These are phyloP conservation scores for Nyssa sinensis DNA, from an alignment of 148 eudicot species.

Conservation along the genomic window DNA sequence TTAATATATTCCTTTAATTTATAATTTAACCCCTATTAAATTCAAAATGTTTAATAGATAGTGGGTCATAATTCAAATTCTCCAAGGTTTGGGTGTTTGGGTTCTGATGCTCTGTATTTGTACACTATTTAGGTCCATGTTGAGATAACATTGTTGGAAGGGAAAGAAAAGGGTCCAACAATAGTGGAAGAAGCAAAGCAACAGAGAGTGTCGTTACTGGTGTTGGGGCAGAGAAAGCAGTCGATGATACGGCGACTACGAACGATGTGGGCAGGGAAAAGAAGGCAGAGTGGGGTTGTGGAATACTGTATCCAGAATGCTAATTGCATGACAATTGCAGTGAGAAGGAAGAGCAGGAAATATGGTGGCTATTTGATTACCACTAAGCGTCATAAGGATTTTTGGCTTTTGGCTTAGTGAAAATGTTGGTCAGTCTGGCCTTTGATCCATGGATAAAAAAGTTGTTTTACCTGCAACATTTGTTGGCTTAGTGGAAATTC, in stretches of 20 bases:
- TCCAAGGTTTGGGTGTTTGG: background rate
- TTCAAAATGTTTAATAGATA: too few relatives aligned
- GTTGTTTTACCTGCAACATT: background rate
- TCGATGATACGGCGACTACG: constrained; percentile 57
- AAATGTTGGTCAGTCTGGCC: background rate
- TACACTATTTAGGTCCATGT: constrained; percentile 52
- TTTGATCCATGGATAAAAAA: background rate
- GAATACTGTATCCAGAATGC: constrained; percentile 86
- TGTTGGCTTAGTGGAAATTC: background rate
- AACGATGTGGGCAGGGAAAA: constrained; percentile 47
- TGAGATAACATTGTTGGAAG: constrained; percentile 46
- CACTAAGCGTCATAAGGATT: constrained; percentile 79
- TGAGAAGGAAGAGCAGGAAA: constrained; percentile 70
- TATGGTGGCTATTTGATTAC: constrained; percentile 79
- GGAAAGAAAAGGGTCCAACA: constrained; percentile 59
- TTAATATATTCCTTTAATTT: too few relatives aligned
- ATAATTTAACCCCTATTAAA: too few relatives aligned
- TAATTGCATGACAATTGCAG: constrained; percentile 76
- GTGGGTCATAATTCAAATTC: background rate
- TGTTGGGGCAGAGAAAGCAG: constrained; percentile 62
- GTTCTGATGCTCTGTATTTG: background rate
- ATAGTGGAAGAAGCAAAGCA: constrained; percentile 69
- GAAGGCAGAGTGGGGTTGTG: constrained; percentile 35
- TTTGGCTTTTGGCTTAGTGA: constrained; percentile 77
- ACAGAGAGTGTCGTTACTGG: constrained; percentile 47